Conservation (phyloP, 257 asterid species). For the Buddleja alternifolia region DNA sequence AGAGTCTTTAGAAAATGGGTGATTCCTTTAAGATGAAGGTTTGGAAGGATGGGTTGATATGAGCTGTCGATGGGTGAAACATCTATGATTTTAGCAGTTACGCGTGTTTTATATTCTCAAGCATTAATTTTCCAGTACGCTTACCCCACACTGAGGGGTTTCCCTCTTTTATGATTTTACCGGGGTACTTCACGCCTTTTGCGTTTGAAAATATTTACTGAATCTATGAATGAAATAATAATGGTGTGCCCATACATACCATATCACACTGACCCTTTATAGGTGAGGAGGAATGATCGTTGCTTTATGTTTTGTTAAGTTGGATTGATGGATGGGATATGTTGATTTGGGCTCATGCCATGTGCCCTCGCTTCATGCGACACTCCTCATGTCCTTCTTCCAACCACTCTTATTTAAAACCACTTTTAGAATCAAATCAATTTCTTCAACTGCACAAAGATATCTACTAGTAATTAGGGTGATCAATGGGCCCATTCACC, state of each 20-base stretch:
- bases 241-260: background rate
- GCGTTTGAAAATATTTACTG: conserved; percentile 7
- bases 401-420: conserved; percentile 22
- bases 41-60: background rate
- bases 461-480: no score
- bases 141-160: background rate
- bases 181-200: background rate
- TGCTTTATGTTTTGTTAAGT: background rate
- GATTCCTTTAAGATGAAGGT: conserved; percentile 17
- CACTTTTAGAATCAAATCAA: conserved; percentile 16
- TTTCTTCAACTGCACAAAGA: no score
- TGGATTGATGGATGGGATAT: conserved; percentile 20
- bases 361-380: conserved; percentile 37
- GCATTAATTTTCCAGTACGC: no score
- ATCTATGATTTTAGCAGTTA: background rate
- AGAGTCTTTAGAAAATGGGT: background rate
- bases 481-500: no score
- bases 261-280: background rate
- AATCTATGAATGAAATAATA: background rate
- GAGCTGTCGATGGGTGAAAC: conserved; percentile 26
- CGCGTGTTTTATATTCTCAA: conserved; percentile 16
- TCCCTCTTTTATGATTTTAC: background rate
- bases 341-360: conserved; percentile 27
- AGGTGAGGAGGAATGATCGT: no score
- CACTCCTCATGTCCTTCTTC: conserved; percentile 34